Base-by-base conservation (phyloP, 2,329 filamentous ascomycete genomes). In the Paecilomyces niveus region DNA sequence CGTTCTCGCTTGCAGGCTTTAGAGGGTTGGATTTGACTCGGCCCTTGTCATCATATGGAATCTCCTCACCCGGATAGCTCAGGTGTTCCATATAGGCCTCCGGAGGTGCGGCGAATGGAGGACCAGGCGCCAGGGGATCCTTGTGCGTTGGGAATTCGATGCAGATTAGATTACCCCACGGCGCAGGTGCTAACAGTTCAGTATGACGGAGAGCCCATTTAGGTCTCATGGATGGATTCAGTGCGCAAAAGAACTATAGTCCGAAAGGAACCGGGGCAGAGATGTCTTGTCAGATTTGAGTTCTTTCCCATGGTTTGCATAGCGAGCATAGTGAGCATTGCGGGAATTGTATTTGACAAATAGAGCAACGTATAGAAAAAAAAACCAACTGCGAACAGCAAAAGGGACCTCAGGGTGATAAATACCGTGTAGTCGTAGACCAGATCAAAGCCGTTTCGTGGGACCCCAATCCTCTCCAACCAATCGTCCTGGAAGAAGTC, bases 91-190 rank as follows among this genome's bases (percentile, higher is more conserved):
- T 76, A 72, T 95, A 94, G 29, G 89, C 83, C 60, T 85, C 82
- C 0, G 88, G 82, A 11, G 84, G 83, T 49, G 90, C 74, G 7
- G 86, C 85, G 80, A 84, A 92, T 1, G 91, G 90, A 11, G 91
- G 90, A 0, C 91, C 90, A 9, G 80, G 80, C 9, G 81, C 79
- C 10, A 78, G 78, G 9, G 87, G 81, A 50, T 84, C 80, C 71
- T 92, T 94, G 61, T 84, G 81, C 1, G 87, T 85, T 9, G 91
- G 91, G 70, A 89, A 95, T 70, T 96, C 90, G 61, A 96, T 81
- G 73, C 85, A 87, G 54, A 87, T 77, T 57, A 87, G 75, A 54
- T 77, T 74, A 5, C 83, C 83, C 1, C 60, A 61, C 2, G 71
- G 72, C 1, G 74, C 71, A 13, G 78, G 73, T 13, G 80, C 73